Evolutionary conservation across 257 asterid genomes (phyloP), one percentile per base, ranked within the genome.

Genomic region (Solanum bukasovii): DNA sequence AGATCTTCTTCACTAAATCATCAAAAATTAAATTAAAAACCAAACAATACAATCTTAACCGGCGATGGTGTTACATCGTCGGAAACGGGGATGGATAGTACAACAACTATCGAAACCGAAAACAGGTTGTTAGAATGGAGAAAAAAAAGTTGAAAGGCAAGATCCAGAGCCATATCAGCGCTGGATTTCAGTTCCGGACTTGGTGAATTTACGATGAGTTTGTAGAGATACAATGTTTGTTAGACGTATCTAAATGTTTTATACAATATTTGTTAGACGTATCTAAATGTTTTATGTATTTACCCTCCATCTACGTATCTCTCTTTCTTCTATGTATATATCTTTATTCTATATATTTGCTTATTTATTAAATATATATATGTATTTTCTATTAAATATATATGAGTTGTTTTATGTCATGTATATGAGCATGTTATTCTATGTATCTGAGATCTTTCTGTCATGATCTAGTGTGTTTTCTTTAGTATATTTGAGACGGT

Each of bases 61-160:
- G n/a, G 25, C n/a, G 5, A 7, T 56, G 4, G 65, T 56, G 25
- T 18, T 56, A 18, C 65, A 56, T 56, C 65, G 1, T 56, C 10
- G 25, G 10, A 56, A 56, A 56, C 0, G 4, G 1, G 65, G 23
- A 56, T 56, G 25, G 25, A 56, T 56, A 56, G 9, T 56, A 56
- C 9, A 56, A 20, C 10, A 56, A 56, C 11, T 56, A 56, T 0
- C 5, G 1, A 16, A 16, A 18, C 0, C n/a, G 0, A 20, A 56
- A 20, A 56, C 2, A 18, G 9, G 65, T 56, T 18, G 21, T 49
- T 49, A 18, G 65, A 56, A 6, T 20, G 65, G 65, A 56, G 11
- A 7, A 56, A 56, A 16, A 18, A 7, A 56, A 7, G 25, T 56
- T 56, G n/a, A 56, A 56, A 56, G 65, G 23, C n/a, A 56, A 18